A percentile compares a stretch with the other conserved stretches of the same genome.
phyloP scores from a whole-genome alignment of 2,329 filamentous ascomycete genomes.

The Apiospora koreana region DNA sequence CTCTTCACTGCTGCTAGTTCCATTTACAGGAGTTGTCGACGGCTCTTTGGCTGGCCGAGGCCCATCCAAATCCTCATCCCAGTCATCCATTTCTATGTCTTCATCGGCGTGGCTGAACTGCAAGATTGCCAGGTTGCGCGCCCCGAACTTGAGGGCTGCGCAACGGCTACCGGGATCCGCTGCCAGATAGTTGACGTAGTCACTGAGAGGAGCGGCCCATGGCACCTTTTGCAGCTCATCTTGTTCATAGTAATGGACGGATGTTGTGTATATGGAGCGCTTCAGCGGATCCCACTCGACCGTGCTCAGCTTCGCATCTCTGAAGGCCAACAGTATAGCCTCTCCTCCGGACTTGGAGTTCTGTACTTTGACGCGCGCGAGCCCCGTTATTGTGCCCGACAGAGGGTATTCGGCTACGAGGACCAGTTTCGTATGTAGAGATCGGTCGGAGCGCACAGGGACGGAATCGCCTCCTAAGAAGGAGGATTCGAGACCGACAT shows the following conservation, averaged over 20 bases:
- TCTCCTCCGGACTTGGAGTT: conserved; percentile 80
- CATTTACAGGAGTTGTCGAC: conserved; percentile 42
- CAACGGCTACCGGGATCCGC: conserved; percentile 92
- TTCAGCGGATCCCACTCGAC: conserved; percentile 89
- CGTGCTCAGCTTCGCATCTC: conserved; percentile 90
- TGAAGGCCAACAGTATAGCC: conserved; percentile 78
- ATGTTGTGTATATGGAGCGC: conserved; percentile 80
- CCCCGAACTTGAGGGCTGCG: conserved; percentile 89
- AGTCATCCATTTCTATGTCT: conserved; percentile 89
- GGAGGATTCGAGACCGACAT: conserved; percentile 66
- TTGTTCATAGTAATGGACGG: conserved; percentile 97
- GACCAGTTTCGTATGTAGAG: conserved; percentile 74
- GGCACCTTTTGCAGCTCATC: conserved; percentile 83
- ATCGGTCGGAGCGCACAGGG: conserved; percentile 62
- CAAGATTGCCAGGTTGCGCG: conserved; percentile 86
- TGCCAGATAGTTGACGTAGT: conserved; percentile 78
- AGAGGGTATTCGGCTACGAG: conserved; percentile 83
- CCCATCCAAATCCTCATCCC: conserved; percentile 79
- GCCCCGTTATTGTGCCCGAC: conserved; percentile 79
- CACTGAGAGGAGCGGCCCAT: conserved; percentile 75
- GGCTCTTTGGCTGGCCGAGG: conserved; percentile 56
- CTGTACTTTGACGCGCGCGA: conserved; percentile 74
- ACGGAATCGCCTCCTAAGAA: conserved; percentile 66
- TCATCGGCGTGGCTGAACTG: conserved; percentile 86
- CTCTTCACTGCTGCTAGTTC: conserved; percentile 52